Evolutionary conservation across 331 rosid genomes (phyloP).

Genomic region (Acacia concinna): DNA sequence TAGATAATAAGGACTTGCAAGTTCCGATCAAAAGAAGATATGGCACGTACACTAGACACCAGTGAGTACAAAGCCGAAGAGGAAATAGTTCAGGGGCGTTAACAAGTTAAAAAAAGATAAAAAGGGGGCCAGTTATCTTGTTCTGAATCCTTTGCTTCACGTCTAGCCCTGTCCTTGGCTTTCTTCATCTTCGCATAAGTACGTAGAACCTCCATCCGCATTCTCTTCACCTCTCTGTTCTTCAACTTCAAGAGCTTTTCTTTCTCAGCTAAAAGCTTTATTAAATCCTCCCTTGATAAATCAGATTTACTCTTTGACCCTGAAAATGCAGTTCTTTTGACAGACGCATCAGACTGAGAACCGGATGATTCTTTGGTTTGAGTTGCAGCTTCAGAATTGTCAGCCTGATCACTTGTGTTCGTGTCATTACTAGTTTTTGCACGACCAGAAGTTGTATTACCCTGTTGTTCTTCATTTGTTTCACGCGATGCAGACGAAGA

Average conservation of each 20-base stretch:
- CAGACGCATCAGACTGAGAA: conserved; percentile 39
- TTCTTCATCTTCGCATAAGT: conserved; percentile 90
- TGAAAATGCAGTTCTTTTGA: conserved; percentile 52
- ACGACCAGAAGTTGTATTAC: conserved; percentile 39
- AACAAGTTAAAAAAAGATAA: conserved; percentile 30
- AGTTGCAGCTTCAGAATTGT: conserved; percentile 37
- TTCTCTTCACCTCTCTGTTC: conserved; percentile 69
- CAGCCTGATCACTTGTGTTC: conserved; percentile 37
- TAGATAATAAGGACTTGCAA: too few relatives aligned
- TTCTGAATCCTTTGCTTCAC: conserved; percentile 80
- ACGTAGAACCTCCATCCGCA: conserved; percentile 89
- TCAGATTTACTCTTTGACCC: conserved; percentile 52
- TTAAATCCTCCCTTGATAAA: conserved; percentile 66
- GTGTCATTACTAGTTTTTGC: conserved; percentile 44
- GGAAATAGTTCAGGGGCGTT: background rate
- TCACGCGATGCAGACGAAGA: conserved; percentile 75
- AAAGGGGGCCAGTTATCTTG: too few relatives aligned
- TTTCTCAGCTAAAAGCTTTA: conserved; percentile 72
- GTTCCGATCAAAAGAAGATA: too few relatives aligned
- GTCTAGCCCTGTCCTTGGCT: conserved; percentile 80
- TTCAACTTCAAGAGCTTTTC: conserved; percentile 73
- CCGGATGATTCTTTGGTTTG: conserved; percentile 56
- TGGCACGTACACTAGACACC: too few relatives aligned
- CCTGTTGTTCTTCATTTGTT: conserved; percentile 46
- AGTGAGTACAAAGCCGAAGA: conserved; percentile 23